These are phyloP conservation scores for Lepiota subincarnata DNA, from an alignment of 768 basidiomycete genomes.

Conservation along the genomic window DNA sequence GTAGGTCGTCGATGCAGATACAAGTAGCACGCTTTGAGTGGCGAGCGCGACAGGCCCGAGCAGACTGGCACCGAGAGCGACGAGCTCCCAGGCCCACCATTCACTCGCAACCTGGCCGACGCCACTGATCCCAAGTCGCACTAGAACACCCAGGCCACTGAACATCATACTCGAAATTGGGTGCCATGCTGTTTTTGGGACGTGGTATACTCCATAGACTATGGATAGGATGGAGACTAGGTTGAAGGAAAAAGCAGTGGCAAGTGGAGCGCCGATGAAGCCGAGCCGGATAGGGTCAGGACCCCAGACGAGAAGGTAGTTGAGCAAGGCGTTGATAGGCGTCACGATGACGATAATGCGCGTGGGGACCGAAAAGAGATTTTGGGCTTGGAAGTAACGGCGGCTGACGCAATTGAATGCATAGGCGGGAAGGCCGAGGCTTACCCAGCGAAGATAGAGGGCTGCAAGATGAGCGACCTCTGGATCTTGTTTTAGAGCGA, in stretches of 20 bases:
- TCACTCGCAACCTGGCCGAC: constrained; percentile 83
- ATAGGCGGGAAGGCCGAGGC: constrained; percentile 72
- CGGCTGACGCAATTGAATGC: constrained; percentile 49
- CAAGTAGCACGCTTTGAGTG: constrained; percentile 81
- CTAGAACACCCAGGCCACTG: constrained; percentile 60
- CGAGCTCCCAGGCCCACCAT: constrained; percentile 97
- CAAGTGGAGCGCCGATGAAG: constrained; percentile 89
- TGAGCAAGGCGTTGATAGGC: constrained; percentile 79
- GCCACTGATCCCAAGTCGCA: constrained; percentile 78
- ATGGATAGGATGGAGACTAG: constrained; percentile 65
- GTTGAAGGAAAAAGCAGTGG: constrained; percentile 87
- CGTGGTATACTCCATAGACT: constrained; percentile 57
- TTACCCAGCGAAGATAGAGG: constrained; percentile 71
- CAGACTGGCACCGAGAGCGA: constrained; percentile 54
- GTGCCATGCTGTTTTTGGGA: constrained; percentile 77
- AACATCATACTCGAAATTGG: constrained; percentile 65
- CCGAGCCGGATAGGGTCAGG: constrained; percentile 75
- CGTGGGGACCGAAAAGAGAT: constrained; percentile 82
- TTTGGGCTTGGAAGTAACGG: constrained; percentile 62
- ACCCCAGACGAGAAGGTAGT: constrained; percentile 90
- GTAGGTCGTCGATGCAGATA: constrained; percentile 70
- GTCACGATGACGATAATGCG: constrained; percentile 78
- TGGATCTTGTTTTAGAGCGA: constrained; percentile 74
- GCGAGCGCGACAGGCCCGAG: constrained; percentile 81
- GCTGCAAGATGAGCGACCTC: constrained; percentile 78